phyloP scores from a whole-genome alignment of 192 early-diverging fungal genomes.

The Coemansia sp. region DNA sequence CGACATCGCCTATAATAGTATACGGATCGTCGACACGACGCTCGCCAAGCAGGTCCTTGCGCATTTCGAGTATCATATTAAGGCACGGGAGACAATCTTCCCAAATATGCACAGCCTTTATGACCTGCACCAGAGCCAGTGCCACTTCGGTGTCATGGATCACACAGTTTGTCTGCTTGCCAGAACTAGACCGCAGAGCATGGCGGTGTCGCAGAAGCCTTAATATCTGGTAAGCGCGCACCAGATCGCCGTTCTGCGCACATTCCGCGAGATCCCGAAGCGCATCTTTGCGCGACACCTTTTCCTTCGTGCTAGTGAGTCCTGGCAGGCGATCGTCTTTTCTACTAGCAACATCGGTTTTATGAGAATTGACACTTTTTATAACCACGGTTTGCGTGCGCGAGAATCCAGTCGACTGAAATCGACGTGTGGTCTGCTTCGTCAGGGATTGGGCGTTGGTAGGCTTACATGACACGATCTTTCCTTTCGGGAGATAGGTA shows the following conservation, averaged over 20 bases:
- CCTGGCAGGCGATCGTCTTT: not conserved
- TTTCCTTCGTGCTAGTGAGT: not conserved
- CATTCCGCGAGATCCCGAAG: constrained; percentile 1
- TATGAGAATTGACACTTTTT: not conserved
- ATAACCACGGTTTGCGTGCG: not conserved
- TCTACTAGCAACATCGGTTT: not conserved
- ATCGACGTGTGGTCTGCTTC: not conserved
- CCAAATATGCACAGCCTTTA: constrained; percentile 23
- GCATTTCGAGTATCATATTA: constrained; percentile 28
- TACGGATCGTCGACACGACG: not conserved
- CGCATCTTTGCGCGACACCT: not conserved
- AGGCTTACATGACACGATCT: not conserved
- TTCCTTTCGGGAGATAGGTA: no score
- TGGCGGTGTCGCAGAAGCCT: constrained; percentile 1
- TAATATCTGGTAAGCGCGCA: constrained; percentile 17
- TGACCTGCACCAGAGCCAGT: constrained; percentile 5
- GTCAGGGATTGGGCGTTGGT: not conserved
- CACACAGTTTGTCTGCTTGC: constrained; percentile 12
- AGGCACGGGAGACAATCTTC: constrained; percentile 28
- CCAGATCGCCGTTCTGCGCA: not conserved
- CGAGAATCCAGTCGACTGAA: not conserved
- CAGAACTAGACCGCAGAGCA: constrained; percentile 7
- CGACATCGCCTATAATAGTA: not conserved
- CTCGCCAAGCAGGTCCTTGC: constrained; percentile 3
- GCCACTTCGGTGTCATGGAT: constrained; percentile 22